Base-by-base conservation (phyloP, 129 eudicot species). In the Centrapalus pauciflorus region DNA sequence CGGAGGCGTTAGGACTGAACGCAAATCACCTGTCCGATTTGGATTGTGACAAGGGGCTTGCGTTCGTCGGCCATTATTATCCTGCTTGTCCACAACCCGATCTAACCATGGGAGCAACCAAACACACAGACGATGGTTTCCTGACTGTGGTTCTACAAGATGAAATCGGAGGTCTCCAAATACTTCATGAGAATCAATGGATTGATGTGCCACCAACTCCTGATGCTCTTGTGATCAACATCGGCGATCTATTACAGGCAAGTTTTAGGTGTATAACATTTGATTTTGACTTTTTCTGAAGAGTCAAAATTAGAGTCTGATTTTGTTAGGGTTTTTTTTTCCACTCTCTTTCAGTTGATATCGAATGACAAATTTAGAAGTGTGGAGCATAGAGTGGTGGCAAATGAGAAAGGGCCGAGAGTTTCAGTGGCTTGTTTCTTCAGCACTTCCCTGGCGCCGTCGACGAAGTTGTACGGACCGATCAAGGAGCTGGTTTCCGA, bases 351-450 rank as follows among this genome's bases (percentile, higher is more conserved):
- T 64, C 79, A 85, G 91, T 46, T 85, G 46, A 67, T 85, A n/a
- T 61, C 81, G 9, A 85, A 75, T 45, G 83, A 84, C 65, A 81
- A 63, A 21, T 74, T 80, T 20, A 78, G 27, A 45, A 84, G 90
- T 17, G 79, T 75, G 24, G 73, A 84, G 55, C 90, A 81, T 17
- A 74, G 90, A 71, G 90, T 81, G 6, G 4, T 74, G 29, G 75
- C 84, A 5, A 77, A 78, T 21, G 40, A 20, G 5, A 54, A 21
- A 5, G 87, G 91, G 1, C 81, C 87, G 6, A 68, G 91, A 55
- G 76, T 79, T 9, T 85, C 87, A 5, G 83, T 82, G 20, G 91
- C 91, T 24, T 75, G 82, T 76, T 85, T 85, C 38, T 79, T 82
- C 12, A 64, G 80, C 51, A 67, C 77, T 7, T 34, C 65, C 33